Percentiles rank a stretch among this genome's conserved stretches.
Evolutionary conservation across 176 grass and related monocot genomes (phyloP).

Genomic region (Ananas comosus): DNA sequence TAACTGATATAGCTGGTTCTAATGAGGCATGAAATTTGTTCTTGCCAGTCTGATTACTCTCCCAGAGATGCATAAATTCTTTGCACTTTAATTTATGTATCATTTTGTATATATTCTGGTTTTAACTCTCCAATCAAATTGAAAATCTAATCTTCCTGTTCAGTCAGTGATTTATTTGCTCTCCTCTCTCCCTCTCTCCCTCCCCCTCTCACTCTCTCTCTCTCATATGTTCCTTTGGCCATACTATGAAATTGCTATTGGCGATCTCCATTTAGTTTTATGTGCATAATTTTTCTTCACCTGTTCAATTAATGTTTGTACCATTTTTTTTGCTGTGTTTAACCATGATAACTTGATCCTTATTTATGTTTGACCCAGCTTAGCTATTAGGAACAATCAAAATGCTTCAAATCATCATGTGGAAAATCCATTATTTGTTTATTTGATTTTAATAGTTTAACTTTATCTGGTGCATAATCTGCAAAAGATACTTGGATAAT

Average conservation of each 20-base stretch:
- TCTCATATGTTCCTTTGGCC: not conserved
- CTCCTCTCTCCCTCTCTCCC: not conserved
- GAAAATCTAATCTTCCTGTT: not conserved
- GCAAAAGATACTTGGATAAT: not conserved
- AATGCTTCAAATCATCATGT: not conserved
- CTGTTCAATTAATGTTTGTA: too few relatives aligned
- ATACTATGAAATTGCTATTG: not conserved
- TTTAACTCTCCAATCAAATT: not conserved
- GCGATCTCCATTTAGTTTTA: not conserved
- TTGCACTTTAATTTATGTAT: not conserved
- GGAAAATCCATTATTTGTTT: not conserved
- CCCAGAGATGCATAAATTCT: not conserved
- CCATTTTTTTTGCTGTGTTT: not conserved
- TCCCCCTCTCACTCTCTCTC: not conserved
- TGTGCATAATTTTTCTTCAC: not conserved
- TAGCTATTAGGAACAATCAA: not conserved
- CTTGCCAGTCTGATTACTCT: not conserved
- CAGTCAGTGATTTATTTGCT: not conserved
- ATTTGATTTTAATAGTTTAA: not conserved
- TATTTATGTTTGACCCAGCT: not conserved
- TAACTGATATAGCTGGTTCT: not conserved
- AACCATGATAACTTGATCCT: not conserved
- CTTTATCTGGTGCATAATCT: not conserved
- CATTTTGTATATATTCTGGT: not conserved
- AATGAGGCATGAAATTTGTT: conserved; percentile 9